Percentiles rank a stretch among this genome's conserved stretches.
Evolutionary conservation across 176 grass and related monocot genomes (phyloP).

Genomic region (Bolboschoenus planiculmis): DNA sequence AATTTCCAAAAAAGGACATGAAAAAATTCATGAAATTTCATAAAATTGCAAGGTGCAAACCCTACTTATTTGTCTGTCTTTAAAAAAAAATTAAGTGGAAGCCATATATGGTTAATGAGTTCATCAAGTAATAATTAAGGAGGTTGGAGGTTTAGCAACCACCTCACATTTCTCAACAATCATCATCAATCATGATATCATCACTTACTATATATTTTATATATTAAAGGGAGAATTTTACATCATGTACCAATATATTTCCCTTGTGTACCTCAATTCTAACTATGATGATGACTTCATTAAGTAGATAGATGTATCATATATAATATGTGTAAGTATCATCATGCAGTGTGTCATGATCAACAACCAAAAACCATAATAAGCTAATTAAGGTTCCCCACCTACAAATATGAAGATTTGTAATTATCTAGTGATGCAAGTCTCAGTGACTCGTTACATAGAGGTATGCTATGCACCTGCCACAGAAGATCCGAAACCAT

Average conservation of each 20-base stretch:
- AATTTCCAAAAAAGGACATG: background rate
- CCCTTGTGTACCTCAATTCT: background rate
- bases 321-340: background rate
- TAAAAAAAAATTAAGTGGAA: background rate
- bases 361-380: background rate
- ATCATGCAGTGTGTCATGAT: constrained; percentile 7
- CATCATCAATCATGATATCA: too few relatives aligned
- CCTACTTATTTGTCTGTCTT: background rate
- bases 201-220: background rate
- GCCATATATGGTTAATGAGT: constrained; percentile 6
- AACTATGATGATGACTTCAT: background rate
- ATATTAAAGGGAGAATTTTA: background rate
- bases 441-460: too few relatives aligned
- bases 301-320: background rate
- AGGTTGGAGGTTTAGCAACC: constrained; percentile 15
- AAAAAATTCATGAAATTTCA: background rate
- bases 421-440: too few relatives aligned
- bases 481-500: background rate
- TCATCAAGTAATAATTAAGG: background rate
- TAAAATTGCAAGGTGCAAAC: constrained; percentile 1
- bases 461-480: background rate
- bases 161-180: background rate
- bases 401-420: background rate
- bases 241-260: background rate
- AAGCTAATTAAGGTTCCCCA: background rate